phyloP scores from a whole-genome alignment of 257 asterid species.

The Nicotiana noctiflora region DNA sequence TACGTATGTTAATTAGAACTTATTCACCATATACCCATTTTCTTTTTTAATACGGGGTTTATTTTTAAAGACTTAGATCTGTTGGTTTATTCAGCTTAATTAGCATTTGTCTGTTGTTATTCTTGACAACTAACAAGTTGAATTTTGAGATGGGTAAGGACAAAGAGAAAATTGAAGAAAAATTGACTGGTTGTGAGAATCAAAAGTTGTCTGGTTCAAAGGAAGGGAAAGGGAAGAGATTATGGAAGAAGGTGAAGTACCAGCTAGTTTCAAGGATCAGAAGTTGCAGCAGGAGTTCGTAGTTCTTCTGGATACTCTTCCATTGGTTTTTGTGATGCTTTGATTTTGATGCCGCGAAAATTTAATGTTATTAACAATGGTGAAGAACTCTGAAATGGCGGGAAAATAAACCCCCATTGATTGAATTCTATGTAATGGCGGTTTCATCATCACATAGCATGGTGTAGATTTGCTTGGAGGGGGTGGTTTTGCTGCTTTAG shows the following conservation, averaged over 20 bases:
- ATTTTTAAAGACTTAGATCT: not conserved
- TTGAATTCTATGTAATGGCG: no score
- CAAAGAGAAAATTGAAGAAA: constrained; percentile 20
- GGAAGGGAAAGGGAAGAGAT: constrained; percentile 58
- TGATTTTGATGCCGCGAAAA: not conserved
- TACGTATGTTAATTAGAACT: not conserved
- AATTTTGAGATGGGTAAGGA: constrained; percentile 36
- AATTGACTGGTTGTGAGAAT: constrained; percentile 19
- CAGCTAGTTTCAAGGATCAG: constrained; percentile 53
- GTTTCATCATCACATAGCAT: no score
- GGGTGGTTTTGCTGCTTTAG: no score
- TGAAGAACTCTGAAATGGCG: not conserved
- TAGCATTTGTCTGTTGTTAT: not conserved
- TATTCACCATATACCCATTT: not conserved
- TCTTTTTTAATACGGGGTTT: not conserved
- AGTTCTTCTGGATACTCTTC: constrained; percentile 91
- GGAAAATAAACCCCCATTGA: no score
- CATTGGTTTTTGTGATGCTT: constrained; percentile 26
- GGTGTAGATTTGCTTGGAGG: no score
- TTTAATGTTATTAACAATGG: not conserved
- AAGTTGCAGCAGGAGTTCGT: constrained; percentile 43
- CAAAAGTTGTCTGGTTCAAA: constrained; percentile 13
- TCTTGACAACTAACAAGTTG: constrained; percentile 3
- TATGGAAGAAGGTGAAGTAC: constrained; percentile 89
- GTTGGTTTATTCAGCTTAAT: not conserved